Evolutionary conservation across 169 alveolate species (phyloP).

Genomic region (Amoebophrya sp.): DNA sequence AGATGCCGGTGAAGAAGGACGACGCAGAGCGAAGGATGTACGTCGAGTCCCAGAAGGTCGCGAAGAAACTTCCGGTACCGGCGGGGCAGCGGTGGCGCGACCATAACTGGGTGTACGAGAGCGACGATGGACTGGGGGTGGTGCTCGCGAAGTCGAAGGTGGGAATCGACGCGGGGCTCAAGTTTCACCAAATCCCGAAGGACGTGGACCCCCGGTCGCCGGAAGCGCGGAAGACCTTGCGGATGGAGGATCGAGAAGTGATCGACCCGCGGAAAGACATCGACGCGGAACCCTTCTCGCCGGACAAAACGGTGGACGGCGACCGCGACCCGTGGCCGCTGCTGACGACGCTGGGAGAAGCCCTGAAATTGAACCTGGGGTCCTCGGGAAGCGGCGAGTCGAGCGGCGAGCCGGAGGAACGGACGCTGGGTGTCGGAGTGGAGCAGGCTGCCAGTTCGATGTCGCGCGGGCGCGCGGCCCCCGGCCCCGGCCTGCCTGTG

Average conservation of each 20-base stretch:
- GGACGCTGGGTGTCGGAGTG: too few relatives aligned
- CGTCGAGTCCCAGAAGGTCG: background rate
- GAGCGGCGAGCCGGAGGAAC: too few relatives aligned
- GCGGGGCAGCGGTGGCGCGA: background rate
- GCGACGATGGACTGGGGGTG: background rate
- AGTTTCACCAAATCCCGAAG: background rate
- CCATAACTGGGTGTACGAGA: background rate
- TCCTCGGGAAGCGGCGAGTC: too few relatives aligned
- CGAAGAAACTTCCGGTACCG: background rate
- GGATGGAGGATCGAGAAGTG: background rate
- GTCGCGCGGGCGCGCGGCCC: too few relatives aligned
- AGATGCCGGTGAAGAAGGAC: background rate
- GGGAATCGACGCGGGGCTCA: background rate
- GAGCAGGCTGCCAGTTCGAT: too few relatives aligned
- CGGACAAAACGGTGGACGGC: background rate
- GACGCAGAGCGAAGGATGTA: background rate
- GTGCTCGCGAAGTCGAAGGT: background rate
- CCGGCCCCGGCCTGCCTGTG: too few relatives aligned
- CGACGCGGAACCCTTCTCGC: background rate
- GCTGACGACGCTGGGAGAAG: background rate
- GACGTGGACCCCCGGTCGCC: background rate
- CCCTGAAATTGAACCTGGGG: too few relatives aligned
- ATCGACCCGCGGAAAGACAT: background rate
- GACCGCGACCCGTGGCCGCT: background rate
- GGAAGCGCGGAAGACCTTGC: background rate